Evolutionary conservation across 768 basidiomycete genomes (phyloP).

Genomic region (Steccherinum ochraceum): DNA sequence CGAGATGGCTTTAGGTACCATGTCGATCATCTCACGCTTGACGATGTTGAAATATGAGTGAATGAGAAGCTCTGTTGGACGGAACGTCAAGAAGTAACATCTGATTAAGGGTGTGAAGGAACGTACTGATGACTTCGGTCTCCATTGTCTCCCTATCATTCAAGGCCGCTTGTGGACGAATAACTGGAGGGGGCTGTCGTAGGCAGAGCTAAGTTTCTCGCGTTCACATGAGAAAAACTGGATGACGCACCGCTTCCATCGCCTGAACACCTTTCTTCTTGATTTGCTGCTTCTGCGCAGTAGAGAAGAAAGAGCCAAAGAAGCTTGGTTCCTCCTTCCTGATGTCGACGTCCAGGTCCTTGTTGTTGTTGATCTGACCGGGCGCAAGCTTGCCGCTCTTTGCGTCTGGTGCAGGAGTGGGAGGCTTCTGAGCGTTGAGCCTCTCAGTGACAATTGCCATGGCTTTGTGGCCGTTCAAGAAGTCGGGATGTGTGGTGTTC

Average conservation of each 20-base stretch:
- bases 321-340: conserved; percentile 90
- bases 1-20: conserved; percentile 96
- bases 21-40: conserved; percentile 99
- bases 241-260: conserved; percentile 50
- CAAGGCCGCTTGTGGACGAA: conserved; percentile 85
- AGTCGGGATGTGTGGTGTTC: conserved; percentile 99
- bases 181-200: conserved; percentile 70
- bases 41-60: conserved; percentile 97
- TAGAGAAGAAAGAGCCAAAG: conserved; percentile 93
- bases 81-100: neutral
- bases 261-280: conserved; percentile 51
- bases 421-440: conserved; percentile 74
- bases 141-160: conserved; percentile 97
- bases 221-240: conserved; percentile 4
- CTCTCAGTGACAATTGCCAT: conserved; percentile 84
- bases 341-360: conserved; percentile 85
- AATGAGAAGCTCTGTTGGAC: conserved; percentile 76
- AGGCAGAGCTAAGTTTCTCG: conserved; percentile 31
- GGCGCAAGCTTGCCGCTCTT: conserved; percentile 61
- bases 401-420: conserved; percentile 53
- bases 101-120: neutral
- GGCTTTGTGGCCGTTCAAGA: conserved; percentile 95
- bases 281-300: conserved; percentile 42
- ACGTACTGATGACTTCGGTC: conserved; percentile 98
- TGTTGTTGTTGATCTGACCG: conserved; percentile 80